Conservation (phyloP, 1,284 basidiomycete species). For the Naganishia albida region DNA sequence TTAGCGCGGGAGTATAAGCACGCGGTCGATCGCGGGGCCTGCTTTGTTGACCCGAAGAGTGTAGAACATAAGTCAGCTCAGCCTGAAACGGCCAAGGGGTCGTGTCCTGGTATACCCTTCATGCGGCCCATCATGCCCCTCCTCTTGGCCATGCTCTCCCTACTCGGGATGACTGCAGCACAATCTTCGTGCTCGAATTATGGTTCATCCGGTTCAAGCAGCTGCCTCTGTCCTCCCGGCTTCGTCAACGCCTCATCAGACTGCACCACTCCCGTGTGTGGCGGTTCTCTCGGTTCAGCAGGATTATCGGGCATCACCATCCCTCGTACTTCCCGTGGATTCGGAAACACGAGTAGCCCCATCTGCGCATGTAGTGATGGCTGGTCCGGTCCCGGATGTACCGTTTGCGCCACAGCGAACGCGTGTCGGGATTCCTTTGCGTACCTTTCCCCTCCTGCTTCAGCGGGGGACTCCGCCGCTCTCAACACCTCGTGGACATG, state of each 20-base stretch:
- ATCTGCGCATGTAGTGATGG: slow-evolving; percentile 68
- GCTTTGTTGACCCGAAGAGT: too few relatives aligned
- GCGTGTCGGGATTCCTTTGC: slow-evolving; percentile 53
- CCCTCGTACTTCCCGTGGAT: slow-evolving; percentile 50
- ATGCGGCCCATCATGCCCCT: background rate
- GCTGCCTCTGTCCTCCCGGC: slow-evolving; percentile 74
- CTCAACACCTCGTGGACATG: slow-evolving; percentile 41
- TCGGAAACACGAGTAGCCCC: slow-evolving; percentile 65
- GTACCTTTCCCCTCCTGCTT: slow-evolving; percentile 46
- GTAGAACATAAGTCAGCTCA: too few relatives aligned
- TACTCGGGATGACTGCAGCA: background rate
- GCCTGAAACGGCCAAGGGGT: too few relatives aligned
- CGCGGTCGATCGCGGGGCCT: too few relatives aligned
- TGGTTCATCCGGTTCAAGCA: slow-evolving; percentile 59
- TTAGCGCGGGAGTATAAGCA: too few relatives aligned
- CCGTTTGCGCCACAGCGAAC: slow-evolving; percentile 44
- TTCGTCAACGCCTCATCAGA: slow-evolving; percentile 40
- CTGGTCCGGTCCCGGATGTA: slow-evolving; percentile 76
- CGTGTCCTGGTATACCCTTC: too few relatives aligned
- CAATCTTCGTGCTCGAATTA: slow-evolving; percentile 66
- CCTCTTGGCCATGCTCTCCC: background rate
- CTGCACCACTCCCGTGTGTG: slow-evolving; percentile 62
- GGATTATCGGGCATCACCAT: slow-evolving; percentile 49
- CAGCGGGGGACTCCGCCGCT: background rate
- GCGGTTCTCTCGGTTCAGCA: slow-evolving; percentile 68